phyloP scores from a whole-genome alignment of 805 yeast species.

The Brettanomyces naardenensis region DNA sequence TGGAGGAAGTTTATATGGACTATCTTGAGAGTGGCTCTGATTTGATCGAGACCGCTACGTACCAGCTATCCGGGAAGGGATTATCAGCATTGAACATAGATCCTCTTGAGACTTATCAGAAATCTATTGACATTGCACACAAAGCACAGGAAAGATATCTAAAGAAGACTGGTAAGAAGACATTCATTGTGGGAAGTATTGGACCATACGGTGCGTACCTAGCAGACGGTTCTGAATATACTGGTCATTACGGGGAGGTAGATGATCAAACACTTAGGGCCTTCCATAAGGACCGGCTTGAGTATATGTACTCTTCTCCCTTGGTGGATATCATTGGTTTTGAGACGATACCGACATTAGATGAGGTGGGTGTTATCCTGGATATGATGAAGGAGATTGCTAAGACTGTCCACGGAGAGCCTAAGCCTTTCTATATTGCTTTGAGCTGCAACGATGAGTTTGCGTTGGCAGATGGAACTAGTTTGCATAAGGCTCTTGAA shows the following conservation, averaged over 20 bases:
- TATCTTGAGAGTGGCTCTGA: conserved; percentile 51
- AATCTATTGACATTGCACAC: conserved; percentile 19
- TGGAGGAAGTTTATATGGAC: conserved; percentile 40
- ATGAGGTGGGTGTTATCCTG: conserved; percentile 46
- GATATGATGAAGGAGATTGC: conserved; percentile 28
- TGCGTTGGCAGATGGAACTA: conserved; percentile 44
- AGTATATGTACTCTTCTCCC: conserved; percentile 29
- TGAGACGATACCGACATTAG: conserved; percentile 64
- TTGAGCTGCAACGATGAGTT: conserved; percentile 33
- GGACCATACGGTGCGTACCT: conserved; percentile 76
- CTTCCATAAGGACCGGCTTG: conserved; percentile 45
- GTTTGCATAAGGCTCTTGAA: conserved; percentile 25
- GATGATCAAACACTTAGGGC: conserved; percentile 30
- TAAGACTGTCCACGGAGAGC: conserved; percentile 2
- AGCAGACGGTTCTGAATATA: conserved; percentile 64
- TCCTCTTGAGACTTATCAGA: conserved; percentile 14
- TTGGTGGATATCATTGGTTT: conserved; percentile 51
- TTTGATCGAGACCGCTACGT: conserved; percentile 47
- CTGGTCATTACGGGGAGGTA: conserved; percentile 51
- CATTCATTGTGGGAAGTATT: conserved; percentile 49
- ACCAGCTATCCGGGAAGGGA: conserved; percentile 47
- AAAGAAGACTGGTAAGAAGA: conserved; percentile 6
- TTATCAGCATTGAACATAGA: conserved; percentile 21
- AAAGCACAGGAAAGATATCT: conserved; percentile 14
- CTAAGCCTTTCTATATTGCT: conserved; percentile 18